Evolutionary conservation across 495 filamentous ascomycete species (phyloP), one percentile per base, ranked within the genome.

Genomic region (Penicillium argentinense): DNA sequence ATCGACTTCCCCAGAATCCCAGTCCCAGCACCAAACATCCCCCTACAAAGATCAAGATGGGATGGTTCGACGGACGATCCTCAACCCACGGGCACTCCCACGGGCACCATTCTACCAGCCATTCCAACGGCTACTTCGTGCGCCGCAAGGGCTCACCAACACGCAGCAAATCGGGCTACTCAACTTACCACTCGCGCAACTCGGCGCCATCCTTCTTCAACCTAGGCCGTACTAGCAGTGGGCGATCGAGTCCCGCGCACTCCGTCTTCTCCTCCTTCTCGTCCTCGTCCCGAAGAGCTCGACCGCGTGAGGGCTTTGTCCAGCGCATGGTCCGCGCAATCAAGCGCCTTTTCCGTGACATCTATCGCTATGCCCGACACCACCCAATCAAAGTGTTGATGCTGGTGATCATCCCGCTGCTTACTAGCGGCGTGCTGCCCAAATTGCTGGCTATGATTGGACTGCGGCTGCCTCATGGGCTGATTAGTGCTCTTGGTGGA

Each of bases 361-460:
- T 95, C 9, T 76, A 78, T 53, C 76, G 81, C 62, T 95, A 90
- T 64, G 84, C 86, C 44, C 82, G 87, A 58, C 73, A 79, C 6
- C 81, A 96, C 60, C 91, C 91, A 0, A 55, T 89, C 53, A 93
- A 91, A 67, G 85, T 92, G 2, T 83, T 95, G 66, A 81, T 91
- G 73, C 74, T 93, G 13, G 84, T 95, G 23, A 80, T 95, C 42
- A 77, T 95, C 75, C 91, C 91, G 14, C 73, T 97, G 36, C 71
- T 96, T 45, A 88, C 84, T 0, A 88, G 88, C 39, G 91, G 91
- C 5, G 84, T 88, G 19, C 65, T 97, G 56, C 78, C 80, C 3
- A 83, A 81, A 21, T 63, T 95, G 17, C 72, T 93, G 9, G 77
- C 77, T 17, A 80, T 83, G 65, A 82, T 96, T 61, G 90, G 90